Evolutionary conservation across 2,329 filamentous ascomycete species (phyloP).

Genomic region (Diaporthe sp.): DNA sequence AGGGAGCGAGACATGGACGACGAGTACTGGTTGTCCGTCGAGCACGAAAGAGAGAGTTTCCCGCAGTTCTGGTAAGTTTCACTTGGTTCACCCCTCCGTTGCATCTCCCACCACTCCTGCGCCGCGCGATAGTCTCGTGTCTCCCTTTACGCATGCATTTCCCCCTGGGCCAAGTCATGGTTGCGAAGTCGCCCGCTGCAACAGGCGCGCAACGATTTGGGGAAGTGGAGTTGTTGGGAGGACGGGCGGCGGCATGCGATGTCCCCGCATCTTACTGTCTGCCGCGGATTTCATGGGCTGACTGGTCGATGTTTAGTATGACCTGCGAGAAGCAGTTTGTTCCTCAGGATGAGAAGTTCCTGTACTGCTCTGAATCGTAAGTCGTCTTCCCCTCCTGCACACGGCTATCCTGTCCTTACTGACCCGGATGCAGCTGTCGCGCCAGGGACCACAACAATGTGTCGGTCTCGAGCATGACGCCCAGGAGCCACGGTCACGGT

Average conservation of each 20-base stretch:
- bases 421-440: slow-evolving; percentile 58
- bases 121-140: slow-evolving; percentile 6
- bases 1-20: slow-evolving; percentile 62
- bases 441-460: slow-evolving; percentile 59
- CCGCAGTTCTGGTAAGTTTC: slow-evolving; percentile 71
- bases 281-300: slow-evolving; percentile 39
- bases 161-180: not conserved
- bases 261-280: slow-evolving; percentile 44
- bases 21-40: slow-evolving; percentile 53
- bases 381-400: slow-evolving; percentile 42
- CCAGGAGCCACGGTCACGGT: slow-evolving; percentile 27
- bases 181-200: not conserved
- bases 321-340: slow-evolving; percentile 75
- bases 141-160: not conserved
- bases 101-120: slow-evolving; percentile 35
- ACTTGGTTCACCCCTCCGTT: slow-evolving; percentile 1
- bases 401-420: slow-evolving; percentile 31
- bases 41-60: slow-evolving; percentile 71
- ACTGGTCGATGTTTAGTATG: slow-evolving; percentile 60
- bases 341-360: slow-evolving; percentile 63
- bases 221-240: not conserved
- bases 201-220: not conserved
- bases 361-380: slow-evolving; percentile 74
- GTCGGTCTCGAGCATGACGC: slow-evolving; percentile 40
- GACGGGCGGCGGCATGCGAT: slow-evolving; percentile 36